phyloP scores from a whole-genome alignment of 176 grass and related monocot genomes.

The Carex pumila region DNA sequence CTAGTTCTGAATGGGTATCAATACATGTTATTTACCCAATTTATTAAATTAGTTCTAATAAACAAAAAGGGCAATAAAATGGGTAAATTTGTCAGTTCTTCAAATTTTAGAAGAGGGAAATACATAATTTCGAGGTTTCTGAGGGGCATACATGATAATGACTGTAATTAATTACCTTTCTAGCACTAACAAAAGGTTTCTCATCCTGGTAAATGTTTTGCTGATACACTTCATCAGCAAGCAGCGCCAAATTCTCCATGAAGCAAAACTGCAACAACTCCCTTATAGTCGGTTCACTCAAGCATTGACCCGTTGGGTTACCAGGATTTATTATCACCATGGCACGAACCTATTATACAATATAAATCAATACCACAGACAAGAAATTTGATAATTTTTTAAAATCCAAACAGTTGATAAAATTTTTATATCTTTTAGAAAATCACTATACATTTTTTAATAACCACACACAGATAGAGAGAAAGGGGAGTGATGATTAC shows the following conservation, averaged over 20 bases:
- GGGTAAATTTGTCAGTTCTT: too few species aligned
- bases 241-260: conserved; percentile 71
- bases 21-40: background rate
- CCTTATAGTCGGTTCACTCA: conserved; percentile 79
- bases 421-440: too few species aligned
- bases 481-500: conserved; percentile 32
- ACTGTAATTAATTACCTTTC: conserved; percentile 56
- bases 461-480: background rate
- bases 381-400: background rate
- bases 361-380: background rate
- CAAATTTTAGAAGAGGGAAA: too few species aligned
- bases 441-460: too few species aligned
- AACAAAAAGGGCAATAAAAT: too few species aligned
- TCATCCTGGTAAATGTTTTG: conserved; percentile 97
- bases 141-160: background rate
- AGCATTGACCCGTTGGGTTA: conserved; percentile 96
- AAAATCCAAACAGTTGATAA: too few species aligned
- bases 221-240: conserved; percentile 99
- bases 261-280: conserved; percentile 81
- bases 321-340: conserved; percentile 99
- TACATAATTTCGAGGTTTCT: too few species aligned
- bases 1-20: too few species aligned
- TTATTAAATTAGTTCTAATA: too few species aligned
- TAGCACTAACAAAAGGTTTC: conserved; percentile 81
- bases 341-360: conserved; percentile 60